Base-by-base conservation (phyloP, 495 filamentous ascomycete genomes). In the Aspergillus taichungensis region DNA sequence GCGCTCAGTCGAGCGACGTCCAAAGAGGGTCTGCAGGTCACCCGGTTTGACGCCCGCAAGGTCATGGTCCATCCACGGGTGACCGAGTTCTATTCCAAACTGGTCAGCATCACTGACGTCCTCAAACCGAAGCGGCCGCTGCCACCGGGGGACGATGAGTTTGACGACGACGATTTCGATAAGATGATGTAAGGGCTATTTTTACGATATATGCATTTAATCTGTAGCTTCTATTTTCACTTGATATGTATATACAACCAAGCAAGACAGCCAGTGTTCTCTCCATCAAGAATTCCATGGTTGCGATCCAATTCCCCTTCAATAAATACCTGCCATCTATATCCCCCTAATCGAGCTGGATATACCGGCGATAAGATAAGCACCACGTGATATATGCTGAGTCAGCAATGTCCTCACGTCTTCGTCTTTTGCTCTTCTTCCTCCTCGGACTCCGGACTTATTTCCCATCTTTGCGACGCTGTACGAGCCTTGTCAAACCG, bases 21-120 rank as follows among this genome's bases (percentile, higher is more conserved):
- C 45, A 87, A 95, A 62, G 77, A 80, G 13, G 92, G 92, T 6
- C 71, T 98, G 14, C 89, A 96, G 57, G 91, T 98, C 7, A 68
- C 87, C 28, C 73, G 87, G 32, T 98, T 98, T 54, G 85, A 95
- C 49, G 85, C 88, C 52, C 76, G 66, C 34, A 95, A 94, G 68
- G 90, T 98, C 13, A 88, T 95, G 82, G 92, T 92, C 10, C 94
- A 98, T 56, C 82, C 90, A 1, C 81, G 77, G 51, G 92, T 98
- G 9, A 73, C 83, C 12, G 73, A 69, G 2, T 98, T 98, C 61
- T 98, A 98, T 61, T 72, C 77, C 42, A 80, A 83, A 46, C 69
- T 98, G 30, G 83, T 85, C 50, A 81, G 60, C 40, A 66, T 69
- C 42, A 62, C 47, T 29, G 53, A 67, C 24, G 52, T 69, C 40